Conservation (phyloP, 768 basidiomycete genomes). For the Serendipita indica region DNA sequence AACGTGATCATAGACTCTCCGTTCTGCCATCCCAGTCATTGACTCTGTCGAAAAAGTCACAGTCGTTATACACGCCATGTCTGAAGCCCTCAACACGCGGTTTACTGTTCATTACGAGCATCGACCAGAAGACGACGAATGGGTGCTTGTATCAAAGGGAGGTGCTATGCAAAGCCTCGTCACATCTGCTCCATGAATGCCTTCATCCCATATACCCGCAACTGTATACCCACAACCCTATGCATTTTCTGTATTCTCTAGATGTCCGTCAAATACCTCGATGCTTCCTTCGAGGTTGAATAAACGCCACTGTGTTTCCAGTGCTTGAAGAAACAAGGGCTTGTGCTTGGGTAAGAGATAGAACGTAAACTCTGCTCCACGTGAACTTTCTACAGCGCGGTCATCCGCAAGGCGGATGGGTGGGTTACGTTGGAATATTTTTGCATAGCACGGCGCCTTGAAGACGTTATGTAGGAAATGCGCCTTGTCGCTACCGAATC, state of each 20-base stretch:
- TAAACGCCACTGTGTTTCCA: not conserved
- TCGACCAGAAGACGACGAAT: not conserved
- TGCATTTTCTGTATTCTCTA: not conserved
- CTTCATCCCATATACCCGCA: not conserved
- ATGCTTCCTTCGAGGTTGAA: too few species aligned
- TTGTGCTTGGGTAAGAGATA: not conserved
- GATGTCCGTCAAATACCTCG: not conserved
- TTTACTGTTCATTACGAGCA: not conserved
- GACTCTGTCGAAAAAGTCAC: not conserved
- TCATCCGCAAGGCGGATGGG: not conserved
- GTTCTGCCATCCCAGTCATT: not conserved
- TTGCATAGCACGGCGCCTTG: constrained; percentile 2
- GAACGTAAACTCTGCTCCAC: constrained; percentile 7
- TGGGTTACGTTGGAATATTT: constrained; percentile 7
- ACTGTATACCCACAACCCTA: too few species aligned
- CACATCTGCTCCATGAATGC: not conserved
- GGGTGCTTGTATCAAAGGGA: not conserved
- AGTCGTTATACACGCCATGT: not conserved
- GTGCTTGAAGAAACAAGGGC: not conserved
- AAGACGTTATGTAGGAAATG: constrained; percentile 6
- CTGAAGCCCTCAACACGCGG: not conserved
- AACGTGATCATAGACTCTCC: not conserved
- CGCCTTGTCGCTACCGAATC: not conserved
- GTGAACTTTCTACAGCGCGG: not conserved
- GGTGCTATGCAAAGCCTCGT: not conserved